A percentile compares a stretch with the other conserved stretches of the same genome.
Conservation (phyloP, 306 rosid genomes). For the Ceratonia siliqua region DNA sequence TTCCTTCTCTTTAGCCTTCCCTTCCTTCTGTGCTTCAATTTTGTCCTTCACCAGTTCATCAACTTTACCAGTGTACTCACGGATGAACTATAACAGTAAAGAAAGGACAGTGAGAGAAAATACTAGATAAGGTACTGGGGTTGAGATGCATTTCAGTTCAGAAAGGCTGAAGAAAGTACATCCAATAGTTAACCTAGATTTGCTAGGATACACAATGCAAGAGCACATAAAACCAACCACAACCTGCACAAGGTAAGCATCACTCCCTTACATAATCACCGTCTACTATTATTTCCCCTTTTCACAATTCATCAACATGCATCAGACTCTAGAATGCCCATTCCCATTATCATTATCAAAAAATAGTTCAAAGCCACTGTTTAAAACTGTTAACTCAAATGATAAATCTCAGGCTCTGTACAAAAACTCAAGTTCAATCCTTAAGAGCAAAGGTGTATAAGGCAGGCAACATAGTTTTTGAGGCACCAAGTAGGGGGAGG, state of each 20-base stretch:
- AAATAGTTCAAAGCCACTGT: slow-evolving; percentile 22
- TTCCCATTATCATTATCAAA: background rate
- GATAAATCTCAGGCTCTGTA: background rate
- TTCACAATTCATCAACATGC: slow-evolving; percentile 21
- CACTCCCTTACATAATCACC: background rate
- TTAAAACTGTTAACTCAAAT: background rate
- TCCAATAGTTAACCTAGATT: slow-evolving; percentile 5
- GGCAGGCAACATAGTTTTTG: background rate
- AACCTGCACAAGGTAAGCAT: slow-evolving; percentile 29
- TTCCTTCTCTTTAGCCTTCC: slow-evolving; percentile 79
- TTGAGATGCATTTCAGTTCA: slow-evolving; percentile 4
- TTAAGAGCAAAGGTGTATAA: background rate
- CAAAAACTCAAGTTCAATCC: slow-evolving; percentile 1
- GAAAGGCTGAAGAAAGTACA: slow-evolving; percentile 16
- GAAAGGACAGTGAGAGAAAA: slow-evolving; percentile 26
- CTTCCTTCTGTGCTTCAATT: slow-evolving; percentile 77
- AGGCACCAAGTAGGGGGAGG: background rate
- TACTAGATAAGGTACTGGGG: slow-evolving; percentile 7
- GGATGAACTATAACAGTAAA: slow-evolving; percentile 63
- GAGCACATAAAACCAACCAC: slow-evolving; percentile 16
- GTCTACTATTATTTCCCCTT: slow-evolving; percentile 12
- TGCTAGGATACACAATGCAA: slow-evolving; percentile 4
- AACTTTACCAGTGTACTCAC: slow-evolving; percentile 96
- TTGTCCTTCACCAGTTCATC: slow-evolving; percentile 92
- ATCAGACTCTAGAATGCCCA: slow-evolving; percentile 10